Evolutionary conservation across 306 rosid species (phyloP).

Genomic region (Castanea sativa): DNA sequence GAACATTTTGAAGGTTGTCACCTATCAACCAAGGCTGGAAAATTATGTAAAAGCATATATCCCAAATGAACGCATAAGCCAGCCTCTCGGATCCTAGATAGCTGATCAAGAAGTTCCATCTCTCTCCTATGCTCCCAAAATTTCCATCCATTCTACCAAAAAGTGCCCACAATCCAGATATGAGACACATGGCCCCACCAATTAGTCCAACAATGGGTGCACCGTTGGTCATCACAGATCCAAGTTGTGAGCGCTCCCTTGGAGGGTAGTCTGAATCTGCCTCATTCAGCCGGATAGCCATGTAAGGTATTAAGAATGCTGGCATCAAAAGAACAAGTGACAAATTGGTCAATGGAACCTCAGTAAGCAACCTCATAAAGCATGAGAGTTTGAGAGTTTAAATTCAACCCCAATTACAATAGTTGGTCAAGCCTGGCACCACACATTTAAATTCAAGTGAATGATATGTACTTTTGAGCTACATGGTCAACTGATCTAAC

Average conservation of each 20-base stretch:
- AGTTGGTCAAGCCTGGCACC: neutral
- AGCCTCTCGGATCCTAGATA: constrained; percentile 84
- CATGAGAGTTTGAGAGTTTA: neutral
- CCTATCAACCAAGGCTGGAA: constrained; percentile 95
- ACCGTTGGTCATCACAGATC: constrained; percentile 57
- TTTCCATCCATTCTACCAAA: constrained; percentile 59
- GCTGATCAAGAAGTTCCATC: constrained; percentile 67
- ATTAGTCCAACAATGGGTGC: constrained; percentile 64
- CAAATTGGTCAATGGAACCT: constrained; percentile 2
- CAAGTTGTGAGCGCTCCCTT: constrained; percentile 54
- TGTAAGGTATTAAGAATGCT: constrained; percentile 92
- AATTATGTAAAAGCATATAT: constrained; percentile 64
- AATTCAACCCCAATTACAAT: neutral
- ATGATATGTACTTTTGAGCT: neutral
- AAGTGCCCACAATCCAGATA: constrained; percentile 67
- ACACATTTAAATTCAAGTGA: neutral
- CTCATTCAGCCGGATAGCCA: constrained; percentile 85
- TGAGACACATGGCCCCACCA: constrained; percentile 62
- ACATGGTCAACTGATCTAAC: constrained; percentile 12
- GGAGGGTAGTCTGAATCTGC: constrained; percentile 36
- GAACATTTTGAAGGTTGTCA: constrained; percentile 70
- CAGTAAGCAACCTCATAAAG: neutral
- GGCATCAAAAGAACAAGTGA: constrained; percentile 23
- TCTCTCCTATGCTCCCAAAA: constrained; percentile 68
- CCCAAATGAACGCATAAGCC: constrained; percentile 97